Evolutionary conservation across 2,329 filamentous ascomycete species (phyloP).

Genomic region (Phyllosticta citriasiana): DNA sequence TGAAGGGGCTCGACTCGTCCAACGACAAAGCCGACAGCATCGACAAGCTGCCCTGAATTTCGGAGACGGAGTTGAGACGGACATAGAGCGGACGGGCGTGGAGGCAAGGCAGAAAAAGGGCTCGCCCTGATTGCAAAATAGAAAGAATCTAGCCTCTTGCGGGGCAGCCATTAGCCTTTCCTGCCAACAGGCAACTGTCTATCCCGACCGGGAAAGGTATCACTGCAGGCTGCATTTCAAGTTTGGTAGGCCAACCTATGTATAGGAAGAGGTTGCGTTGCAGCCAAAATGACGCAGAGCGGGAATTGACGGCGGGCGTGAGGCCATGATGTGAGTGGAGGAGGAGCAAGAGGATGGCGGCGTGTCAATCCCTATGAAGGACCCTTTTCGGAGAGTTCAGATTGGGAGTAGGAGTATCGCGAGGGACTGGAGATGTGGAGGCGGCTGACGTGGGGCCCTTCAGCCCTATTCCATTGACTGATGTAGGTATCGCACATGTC

Average conservation of each 20-base stretch:
- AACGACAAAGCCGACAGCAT: constrained; percentile 21
- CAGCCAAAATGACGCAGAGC: background rate
- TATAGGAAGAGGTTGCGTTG: background rate
- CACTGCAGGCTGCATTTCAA: background rate
- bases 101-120: background rate
- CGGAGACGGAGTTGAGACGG: background rate
- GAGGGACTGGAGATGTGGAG: background rate
- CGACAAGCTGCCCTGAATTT: constrained; percentile 23
- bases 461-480: background rate
- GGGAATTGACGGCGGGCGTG: background rate
- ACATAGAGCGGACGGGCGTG: background rate
- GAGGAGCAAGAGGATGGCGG: background rate
- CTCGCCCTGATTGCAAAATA: background rate
- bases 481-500: no score
- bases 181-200: background rate
- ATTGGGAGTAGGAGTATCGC: background rate
- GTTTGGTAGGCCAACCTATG: background rate
- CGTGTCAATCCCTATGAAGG: background rate
- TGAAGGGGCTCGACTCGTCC: constrained; percentile 14
- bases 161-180: no score
- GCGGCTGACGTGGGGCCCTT: background rate
- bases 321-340: background rate
- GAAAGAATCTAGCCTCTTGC: background rate
- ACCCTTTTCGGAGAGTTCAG: background rate
- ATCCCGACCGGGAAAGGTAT: background rate